Evolutionary conservation across 768 basidiomycete species (phyloP).

Genomic region (Neoboletus brunneissimus): DNA sequence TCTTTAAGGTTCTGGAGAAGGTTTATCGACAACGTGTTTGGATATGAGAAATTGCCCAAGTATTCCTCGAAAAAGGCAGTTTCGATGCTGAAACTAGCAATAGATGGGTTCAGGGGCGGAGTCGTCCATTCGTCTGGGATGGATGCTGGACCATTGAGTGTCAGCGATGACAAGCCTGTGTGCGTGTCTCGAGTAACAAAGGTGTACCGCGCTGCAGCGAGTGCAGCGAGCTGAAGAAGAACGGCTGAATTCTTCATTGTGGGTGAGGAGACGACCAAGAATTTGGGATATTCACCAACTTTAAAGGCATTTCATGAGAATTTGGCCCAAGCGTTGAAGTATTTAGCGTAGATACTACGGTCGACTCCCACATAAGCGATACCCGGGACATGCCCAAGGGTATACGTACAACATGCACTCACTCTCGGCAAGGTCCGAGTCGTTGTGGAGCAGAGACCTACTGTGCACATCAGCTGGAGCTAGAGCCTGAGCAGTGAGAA

Average conservation of each 20-base stretch:
- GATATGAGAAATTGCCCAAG: conserved; percentile 43
- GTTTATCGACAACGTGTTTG: conserved; percentile 43
- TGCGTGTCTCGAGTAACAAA: conserved; percentile 4
- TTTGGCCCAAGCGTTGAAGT: conserved; percentile 3
- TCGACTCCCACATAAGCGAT: too few relatives aligned
- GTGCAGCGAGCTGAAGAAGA: neutral
- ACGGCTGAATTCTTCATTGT: conserved; percentile 7
- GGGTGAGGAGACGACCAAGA: neutral
- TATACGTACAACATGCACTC: too few relatives aligned
- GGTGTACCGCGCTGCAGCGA: conserved; percentile 8
- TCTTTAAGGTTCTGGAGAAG: conserved; percentile 45
- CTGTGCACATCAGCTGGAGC: neutral
- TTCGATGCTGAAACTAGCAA: conserved; percentile 55
- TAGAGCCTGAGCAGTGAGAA: neutral
- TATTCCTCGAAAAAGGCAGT: conserved; percentile 53
- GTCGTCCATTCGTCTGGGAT: conserved; percentile 45
- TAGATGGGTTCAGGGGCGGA: conserved; percentile 37
- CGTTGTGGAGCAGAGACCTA: too few relatives aligned
- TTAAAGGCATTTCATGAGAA: neutral
- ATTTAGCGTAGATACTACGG: too few relatives aligned
- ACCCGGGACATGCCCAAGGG: too few relatives aligned
- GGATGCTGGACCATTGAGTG: conserved; percentile 39
- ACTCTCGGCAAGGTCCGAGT: neutral
- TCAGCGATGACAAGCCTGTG: conserved; percentile 22
- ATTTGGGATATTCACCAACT: neutral